Base-by-base conservation (phyloP, 352 stramenopile genomes). In the Phytophthora boehmeriae region DNA sequence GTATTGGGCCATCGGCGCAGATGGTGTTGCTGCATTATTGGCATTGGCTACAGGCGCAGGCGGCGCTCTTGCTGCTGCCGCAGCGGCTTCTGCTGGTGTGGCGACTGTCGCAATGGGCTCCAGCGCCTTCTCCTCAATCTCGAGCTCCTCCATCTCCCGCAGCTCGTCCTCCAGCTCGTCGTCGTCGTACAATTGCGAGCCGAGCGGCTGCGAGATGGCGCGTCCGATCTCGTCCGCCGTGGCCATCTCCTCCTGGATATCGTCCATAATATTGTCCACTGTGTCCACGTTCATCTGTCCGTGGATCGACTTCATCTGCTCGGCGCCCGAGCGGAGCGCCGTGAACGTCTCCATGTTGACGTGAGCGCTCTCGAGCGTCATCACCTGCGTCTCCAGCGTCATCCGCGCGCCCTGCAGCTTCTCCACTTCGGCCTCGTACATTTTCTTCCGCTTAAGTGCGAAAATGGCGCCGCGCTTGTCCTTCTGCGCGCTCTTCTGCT, bases 391-490 rank as follows among this genome's bases (percentile, higher is more conserved):
- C 82, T 99, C 96, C 14, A 99, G 81, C 47, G 95, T 99, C 89
- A 99, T 98, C 63, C 97, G 95, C 19, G 97, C 87, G 46, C 92
- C 91, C 69, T 98, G 86, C 57, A 99, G 97, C 83, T 99, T 99
- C 67, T 98, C 95, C 41, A 98, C 89, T 73, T 99, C 96, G 38
- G 89, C 85, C 69, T 99, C 96, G 70, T 98, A 98, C 78, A 99
- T 96, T 64, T 99, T 99, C 87, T 99, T 99, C 63, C 95, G 90
- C 79, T 99, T 99, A 38, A 99, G 88, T 45, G 93, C 93, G 73
- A 98, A 99, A 39, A 99, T 89, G 25, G 97, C 97, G 52, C 96
- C 97, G 69, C 96, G 96, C 62, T 99, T 99, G 83, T 99, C 96
- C 62, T 98, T 98, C 38, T 86, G 88, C 11, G 86, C 88, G 76